These are phyloP conservation scores for Nymphaea colorata DNA, from an alignment of 164 flowering plant genomes.

Conservation along the genomic window DNA sequence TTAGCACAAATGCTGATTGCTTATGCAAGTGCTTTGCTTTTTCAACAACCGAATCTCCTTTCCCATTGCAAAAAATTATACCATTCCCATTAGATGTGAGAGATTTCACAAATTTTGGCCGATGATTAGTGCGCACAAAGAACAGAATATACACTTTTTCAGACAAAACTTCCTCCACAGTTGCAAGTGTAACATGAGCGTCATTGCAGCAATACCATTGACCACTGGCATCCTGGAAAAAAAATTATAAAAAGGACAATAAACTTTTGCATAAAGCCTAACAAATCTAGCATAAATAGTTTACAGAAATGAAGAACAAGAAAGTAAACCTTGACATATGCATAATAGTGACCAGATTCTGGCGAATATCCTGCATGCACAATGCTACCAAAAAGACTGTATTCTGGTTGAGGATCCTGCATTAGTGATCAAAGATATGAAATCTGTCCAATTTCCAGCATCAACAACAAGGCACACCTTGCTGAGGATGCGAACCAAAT, in stretches of 20 bases:
- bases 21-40: conserved; percentile 19
- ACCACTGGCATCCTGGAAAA: conserved; percentile 61
- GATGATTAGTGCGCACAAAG: conserved; percentile 66
- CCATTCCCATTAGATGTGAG: conserved; percentile 36
- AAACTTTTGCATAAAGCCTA: neutral
- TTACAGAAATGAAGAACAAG: neutral
- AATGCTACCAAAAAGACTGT: conserved; percentile 83
- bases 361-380: conserved; percentile 93
- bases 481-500: no score
- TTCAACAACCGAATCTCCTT: conserved; percentile 11
- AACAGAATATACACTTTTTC: conserved; percentile 94
- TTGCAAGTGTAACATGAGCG: conserved; percentile 53
- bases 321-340: conserved; percentile 76
- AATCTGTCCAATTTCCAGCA: neutral
- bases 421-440: conserved; percentile 4
- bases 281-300: neutral
- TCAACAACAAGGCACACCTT: no score
- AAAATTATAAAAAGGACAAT: neutral
- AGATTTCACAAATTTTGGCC: conserved; percentile 23
- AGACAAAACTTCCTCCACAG: conserved; percentile 76
- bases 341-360: conserved; percentile 97
- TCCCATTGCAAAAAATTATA: conserved; percentile 34
- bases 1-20: conserved; percentile 15
- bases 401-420: conserved; percentile 85
- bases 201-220: conserved; percentile 99